Conservation (phyloP, 345 rosid species). For the Corchorus olitorius region DNA sequence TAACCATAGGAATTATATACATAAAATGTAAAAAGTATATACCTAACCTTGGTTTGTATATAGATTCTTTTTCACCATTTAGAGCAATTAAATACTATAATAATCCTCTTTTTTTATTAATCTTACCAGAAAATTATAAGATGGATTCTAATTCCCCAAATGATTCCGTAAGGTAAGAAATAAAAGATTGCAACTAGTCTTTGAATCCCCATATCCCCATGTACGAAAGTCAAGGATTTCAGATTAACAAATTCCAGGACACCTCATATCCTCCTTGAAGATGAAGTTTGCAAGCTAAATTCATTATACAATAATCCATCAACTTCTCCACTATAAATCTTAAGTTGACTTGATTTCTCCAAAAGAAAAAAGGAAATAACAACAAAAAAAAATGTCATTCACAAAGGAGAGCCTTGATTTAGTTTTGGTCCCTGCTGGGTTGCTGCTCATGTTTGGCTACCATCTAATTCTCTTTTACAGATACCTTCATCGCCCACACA, state of each 20-base stretch:
- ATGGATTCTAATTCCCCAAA: not conserved
- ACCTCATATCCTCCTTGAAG: not conserved
- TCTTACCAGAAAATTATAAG: not conserved
- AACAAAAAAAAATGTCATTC: constrained; percentile 34
- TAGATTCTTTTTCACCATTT: too few species aligned
- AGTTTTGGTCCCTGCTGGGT: constrained; percentile 63
- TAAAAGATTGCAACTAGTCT: constrained; percentile 26
- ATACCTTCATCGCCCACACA: constrained; percentile 58
- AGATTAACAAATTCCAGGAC: not conserved
- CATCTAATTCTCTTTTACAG: constrained; percentile 65
- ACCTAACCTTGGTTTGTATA: too few species aligned
- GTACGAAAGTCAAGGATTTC: constrained; percentile 20
- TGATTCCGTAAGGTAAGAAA: not conserved
- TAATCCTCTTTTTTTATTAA: too few species aligned
- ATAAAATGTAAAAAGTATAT: too few species aligned
- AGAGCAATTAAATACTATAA: too few species aligned
- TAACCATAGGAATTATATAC: too few species aligned
- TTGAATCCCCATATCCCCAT: not conserved
- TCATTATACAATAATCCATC: not conserved
- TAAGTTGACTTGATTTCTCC: not conserved
- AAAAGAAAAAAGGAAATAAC: not conserved
- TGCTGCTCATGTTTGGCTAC: constrained; percentile 56
- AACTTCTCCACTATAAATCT: not conserved
- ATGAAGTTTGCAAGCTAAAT: not conserved
- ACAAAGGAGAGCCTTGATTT: constrained; percentile 67